These are phyloP conservation scores for Metschnikowia orientalis DNA, from an alignment of 805 yeast species.

Conservation along the genomic window DNA sequence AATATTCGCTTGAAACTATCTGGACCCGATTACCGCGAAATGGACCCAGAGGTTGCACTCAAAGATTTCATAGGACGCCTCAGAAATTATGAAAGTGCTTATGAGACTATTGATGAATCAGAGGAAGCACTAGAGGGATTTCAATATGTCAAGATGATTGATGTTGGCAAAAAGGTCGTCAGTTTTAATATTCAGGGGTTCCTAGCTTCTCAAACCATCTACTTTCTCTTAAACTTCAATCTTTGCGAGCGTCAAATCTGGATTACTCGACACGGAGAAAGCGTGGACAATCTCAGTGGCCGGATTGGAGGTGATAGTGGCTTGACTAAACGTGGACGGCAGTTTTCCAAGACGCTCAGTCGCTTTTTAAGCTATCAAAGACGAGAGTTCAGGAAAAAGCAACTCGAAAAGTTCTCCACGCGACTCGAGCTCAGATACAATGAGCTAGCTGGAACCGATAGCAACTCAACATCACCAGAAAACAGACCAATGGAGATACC, in stretches of 20 bases:
- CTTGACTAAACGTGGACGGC: constrained; percentile 72
- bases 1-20: constrained; percentile 80
- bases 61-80: constrained; percentile 76
- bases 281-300: constrained; percentile 78
- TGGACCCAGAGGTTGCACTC: constrained; percentile 78
- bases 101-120: constrained; percentile 81
- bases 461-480: constrained; percentile 13
- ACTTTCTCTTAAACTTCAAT: constrained; percentile 79
- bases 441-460: constrained; percentile 24
- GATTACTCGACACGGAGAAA: constrained; percentile 94
- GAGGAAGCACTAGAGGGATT: constrained; percentile 62
- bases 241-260: constrained; percentile 86
- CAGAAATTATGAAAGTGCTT: constrained; percentile 79
- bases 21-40: constrained; percentile 88
- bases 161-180: constrained; percentile 91
- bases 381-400: constrained; percentile 59
- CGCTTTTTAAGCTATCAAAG: constrained; percentile 71
- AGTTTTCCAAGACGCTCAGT: constrained; percentile 68
- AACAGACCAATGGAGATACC: constrained; percentile 29
- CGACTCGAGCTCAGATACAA: constrained; percentile 42
- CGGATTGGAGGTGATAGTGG: constrained; percentile 88
- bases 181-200: constrained; percentile 85
- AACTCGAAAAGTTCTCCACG: constrained; percentile 50
- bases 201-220: constrained; percentile 88
- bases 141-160: constrained; percentile 92